Conservation (phyloP, 371 early-diverging fungal genomes). For the Mucor sp. region DNA sequence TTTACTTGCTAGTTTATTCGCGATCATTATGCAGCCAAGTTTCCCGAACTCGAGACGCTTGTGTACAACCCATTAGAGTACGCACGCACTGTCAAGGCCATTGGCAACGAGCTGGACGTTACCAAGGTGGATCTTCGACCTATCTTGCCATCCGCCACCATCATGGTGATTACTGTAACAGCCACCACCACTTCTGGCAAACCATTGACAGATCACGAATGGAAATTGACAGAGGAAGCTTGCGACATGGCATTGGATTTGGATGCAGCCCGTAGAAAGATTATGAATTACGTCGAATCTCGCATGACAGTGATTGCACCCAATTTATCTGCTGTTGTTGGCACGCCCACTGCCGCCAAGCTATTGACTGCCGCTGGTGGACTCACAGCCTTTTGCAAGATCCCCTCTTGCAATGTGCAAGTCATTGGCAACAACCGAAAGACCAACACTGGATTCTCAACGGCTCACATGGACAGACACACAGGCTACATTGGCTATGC, state of each 20-base stretch:
- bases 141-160: constrained; percentile 81
- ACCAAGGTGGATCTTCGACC: constrained; percentile 72
- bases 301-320: constrained; percentile 94
- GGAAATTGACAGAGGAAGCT: constrained; percentile 74
- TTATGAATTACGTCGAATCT: constrained; percentile 90
- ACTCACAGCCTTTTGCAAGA: constrained; percentile 79
- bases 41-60: constrained; percentile 91
- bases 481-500: constrained; percentile 80
- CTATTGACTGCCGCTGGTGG: constrained; percentile 93
- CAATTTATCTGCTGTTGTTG: constrained; percentile 88
- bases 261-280: constrained; percentile 71
- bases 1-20: constrained; percentile 69
- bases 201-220: constrained; percentile 61
- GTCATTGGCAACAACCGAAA: constrained; percentile 61
- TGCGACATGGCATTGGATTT: constrained; percentile 81
- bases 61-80: constrained; percentile 89
- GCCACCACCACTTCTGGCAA: constrained; percentile 83
- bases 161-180: constrained; percentile 94
- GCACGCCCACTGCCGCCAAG: constrained; percentile 88
- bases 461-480: constrained; percentile 71
- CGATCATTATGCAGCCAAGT: constrained; percentile 86
- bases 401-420: constrained; percentile 91
- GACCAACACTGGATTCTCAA: constrained; percentile 80
- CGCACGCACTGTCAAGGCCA: constrained; percentile 83
- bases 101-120: constrained; percentile 77